Base-by-base conservation (phyloP, 331 rosid species). In the Quercus tomentella region DNA sequence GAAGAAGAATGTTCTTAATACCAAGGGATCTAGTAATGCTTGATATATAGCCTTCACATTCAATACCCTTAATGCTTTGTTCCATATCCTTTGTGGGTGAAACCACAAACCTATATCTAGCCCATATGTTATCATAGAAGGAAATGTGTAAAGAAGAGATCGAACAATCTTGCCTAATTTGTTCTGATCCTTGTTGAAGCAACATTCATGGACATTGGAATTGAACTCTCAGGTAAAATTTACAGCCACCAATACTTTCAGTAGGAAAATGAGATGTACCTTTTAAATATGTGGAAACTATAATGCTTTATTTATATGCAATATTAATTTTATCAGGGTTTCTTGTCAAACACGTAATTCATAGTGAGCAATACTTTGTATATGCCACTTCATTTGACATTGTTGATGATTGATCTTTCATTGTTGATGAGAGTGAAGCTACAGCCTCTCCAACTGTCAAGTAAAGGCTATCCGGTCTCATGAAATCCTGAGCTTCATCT, bases 371-470 rank as follows among this genome's bases (percentile, higher is more conserved):
- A 31, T 9, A 60, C 66, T 63, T 51, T 65, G 21, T 17, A 8
- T 33, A 26, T 72, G 41, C 4, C 74, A 68, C 87, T 77, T 83
- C 75, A 57, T 73, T 70, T 56, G 66, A 72, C 30, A 51, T 28
- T 49, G 60, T 56, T 76, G 89, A 66, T 56, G 87, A 22, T 80
- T 82, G 85, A 52, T 52, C 28, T 76, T 88, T 91, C 84, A 85
- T 79, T 22, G 76, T 22, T 22, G 88, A 56, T 10, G 97, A 90
- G 75, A 93, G 91, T 4, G 87, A 84, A 60, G 89, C 73, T 51
- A 95, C 91, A 7, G 98, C 97, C 75, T 90, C 94, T 70, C 89
- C 97, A 30, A 90, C 91, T 3, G 99, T 84, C 84, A 95, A 56
- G 85, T 84, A 95, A 35, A 95, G 92, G 67, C 51, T 78, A 20